Percentiles rank a stretch among this genome's conserved stretches.
Evolutionary conservation across 352 stramenopile genomes (phyloP).

Genomic region (Paralagenidium karlingii): DNA sequence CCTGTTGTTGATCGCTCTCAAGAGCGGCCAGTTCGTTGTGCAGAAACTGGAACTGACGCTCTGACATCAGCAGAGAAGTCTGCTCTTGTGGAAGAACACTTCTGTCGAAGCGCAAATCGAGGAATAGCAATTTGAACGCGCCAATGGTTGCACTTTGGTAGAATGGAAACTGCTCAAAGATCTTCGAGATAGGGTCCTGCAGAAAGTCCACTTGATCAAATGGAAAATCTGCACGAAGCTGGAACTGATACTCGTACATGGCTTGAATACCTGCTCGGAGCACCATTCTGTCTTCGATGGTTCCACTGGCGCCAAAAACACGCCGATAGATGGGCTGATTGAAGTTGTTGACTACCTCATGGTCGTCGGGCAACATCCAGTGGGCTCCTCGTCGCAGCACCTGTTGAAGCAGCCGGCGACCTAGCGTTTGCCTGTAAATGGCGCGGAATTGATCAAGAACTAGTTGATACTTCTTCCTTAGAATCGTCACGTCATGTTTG

Average conservation of each 20-base stretch:
- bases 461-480: conserved; percentile 10
- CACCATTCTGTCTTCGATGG: background rate
- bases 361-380: conserved; percentile 72
- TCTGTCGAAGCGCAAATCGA: conserved; percentile 53
- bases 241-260: conserved; percentile 63
- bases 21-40: no score
- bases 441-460: conserved; percentile 28
- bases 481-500: background rate
- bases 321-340: conserved; percentile 28
- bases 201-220: conserved; percentile 31
- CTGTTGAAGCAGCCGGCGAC: conserved; percentile 24
- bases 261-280: conserved; percentile 31
- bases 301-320: conserved; percentile 5
- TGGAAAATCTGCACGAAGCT: conserved; percentile 28
- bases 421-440: conserved; percentile 47
- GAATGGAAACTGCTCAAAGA: conserved; percentile 21
- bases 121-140: conserved; percentile 39
- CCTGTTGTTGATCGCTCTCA: conserved; percentile 5
- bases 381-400: conserved; percentile 47
- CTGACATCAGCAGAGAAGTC: no score
- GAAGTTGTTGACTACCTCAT: conserved; percentile 70
- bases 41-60: no score
- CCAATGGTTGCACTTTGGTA: conserved; percentile 26
- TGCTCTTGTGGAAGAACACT: conserved; percentile 16
- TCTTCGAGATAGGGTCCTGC: conserved; percentile 10